phyloP scores from a whole-genome alignment of 805 yeast genomes.

The Saccharomycopsis malanga region DNA sequence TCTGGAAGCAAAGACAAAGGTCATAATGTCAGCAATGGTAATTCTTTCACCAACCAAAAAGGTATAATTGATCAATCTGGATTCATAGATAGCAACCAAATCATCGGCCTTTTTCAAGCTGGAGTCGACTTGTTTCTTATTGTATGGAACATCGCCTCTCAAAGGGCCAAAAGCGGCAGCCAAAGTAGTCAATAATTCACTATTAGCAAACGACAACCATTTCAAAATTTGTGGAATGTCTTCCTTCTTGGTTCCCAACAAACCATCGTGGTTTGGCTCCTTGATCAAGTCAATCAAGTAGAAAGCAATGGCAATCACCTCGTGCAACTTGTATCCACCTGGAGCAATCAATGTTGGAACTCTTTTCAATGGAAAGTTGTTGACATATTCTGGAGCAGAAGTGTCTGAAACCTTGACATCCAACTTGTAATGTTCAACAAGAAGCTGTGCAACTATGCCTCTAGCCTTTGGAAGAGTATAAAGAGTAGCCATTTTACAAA shows the following conservation, averaged over 20 bases:
- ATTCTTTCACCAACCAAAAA: constrained; percentile 18
- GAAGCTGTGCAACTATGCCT: constrained; percentile 5
- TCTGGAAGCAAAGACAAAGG: constrained; percentile 29
- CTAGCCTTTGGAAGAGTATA: constrained; percentile 11
- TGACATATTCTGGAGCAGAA: constrained; percentile 28
- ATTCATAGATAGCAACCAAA: constrained; percentile 9
- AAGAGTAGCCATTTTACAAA: no score
- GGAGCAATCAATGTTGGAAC: constrained; percentile 16
- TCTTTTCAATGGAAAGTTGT: constrained; percentile 15
- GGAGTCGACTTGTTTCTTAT: constrained; percentile 11
- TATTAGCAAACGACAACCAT: constrained; percentile 18
- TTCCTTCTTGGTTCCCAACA: constrained; percentile 22
- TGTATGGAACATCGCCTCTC: constrained; percentile 12
- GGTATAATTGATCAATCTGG: constrained; percentile 8
- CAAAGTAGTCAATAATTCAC: constrained; percentile 22
- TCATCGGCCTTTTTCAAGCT: constrained; percentile 6
- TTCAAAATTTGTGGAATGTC: constrained; percentile 14
- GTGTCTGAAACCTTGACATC: constrained; percentile 33
- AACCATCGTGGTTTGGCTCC: constrained; percentile 2
- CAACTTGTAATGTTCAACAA: constrained; percentile 12
- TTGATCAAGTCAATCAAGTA: constrained; percentile 11
- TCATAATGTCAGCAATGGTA: constrained; percentile 17
- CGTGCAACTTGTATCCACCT: constrained; percentile 13
- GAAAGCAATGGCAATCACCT: constrained; percentile 17
- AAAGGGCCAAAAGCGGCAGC: constrained; percentile 48